A percentile compares a stretch with the other conserved stretches of the same genome.
These are phyloP conservation scores for Aspergillus nidulans DNA, from an alignment of 495 filamentous ascomycete genomes.

Conservation along the genomic window DNA sequence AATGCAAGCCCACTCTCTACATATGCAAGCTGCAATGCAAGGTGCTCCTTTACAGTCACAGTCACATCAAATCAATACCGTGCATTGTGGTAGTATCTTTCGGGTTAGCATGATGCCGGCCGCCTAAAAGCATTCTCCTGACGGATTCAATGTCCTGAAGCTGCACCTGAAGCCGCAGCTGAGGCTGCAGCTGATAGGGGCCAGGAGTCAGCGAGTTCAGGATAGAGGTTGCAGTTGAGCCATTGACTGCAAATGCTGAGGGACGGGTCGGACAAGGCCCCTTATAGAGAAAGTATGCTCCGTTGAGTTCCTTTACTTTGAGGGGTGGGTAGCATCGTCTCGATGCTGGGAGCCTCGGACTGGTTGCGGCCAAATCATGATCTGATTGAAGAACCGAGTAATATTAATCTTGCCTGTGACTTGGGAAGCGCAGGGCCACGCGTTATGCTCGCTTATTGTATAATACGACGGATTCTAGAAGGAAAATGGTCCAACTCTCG, in stretches of 20 bases:
- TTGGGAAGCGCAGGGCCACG: neutral
- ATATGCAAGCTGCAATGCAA: constrained; percentile 6
- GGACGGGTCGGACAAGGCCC: neutral
- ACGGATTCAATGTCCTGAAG: neutral
- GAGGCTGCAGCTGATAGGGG: neutral
- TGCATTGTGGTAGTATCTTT: neutral
- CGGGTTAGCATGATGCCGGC: neutral
- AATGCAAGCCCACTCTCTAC: constrained; percentile 5
- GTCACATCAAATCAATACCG: constrained; percentile 1
- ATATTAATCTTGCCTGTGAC: neutral
- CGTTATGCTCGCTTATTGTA: neutral
- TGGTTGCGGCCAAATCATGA: neutral
- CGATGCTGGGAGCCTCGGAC: neutral
- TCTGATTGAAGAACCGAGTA: neutral
- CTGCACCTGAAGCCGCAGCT: no score
- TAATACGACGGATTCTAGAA: neutral
- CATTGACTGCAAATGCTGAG: neutral
- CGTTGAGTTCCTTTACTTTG: neutral
- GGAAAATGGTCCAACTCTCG: neutral
- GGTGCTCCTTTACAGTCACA: constrained; percentile 1
- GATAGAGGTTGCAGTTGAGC: neutral
- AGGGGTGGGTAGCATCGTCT: neutral
- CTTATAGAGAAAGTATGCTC: neutral
- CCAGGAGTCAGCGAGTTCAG: neutral
- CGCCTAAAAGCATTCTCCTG: neutral